Percentiles rank a stretch among this genome's conserved stretches.
These are phyloP conservation scores for Tulasnella sp. DNA, from an alignment of 768 basidiomycete genomes.

Conservation along the genomic window DNA sequence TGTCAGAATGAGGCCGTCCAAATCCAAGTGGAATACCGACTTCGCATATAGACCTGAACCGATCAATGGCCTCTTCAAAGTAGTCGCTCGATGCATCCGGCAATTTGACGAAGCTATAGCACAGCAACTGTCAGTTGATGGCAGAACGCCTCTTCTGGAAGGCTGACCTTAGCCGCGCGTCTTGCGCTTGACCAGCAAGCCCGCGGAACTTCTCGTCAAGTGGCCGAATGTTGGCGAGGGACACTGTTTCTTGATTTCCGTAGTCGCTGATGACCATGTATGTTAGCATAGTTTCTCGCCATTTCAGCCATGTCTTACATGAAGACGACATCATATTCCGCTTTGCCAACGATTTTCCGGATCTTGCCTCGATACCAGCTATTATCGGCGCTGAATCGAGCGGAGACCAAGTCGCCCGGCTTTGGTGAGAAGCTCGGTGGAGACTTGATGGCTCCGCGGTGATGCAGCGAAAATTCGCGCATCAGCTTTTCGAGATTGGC, in stretches of 20 bases:
- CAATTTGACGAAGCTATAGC: conserved; percentile 70
- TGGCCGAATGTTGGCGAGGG: conserved; percentile 64
- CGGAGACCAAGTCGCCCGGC: conserved; percentile 77
- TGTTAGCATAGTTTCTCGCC: too few relatives aligned
- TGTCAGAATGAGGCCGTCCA: not conserved
- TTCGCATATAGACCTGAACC: conserved; percentile 80
- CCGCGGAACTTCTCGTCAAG: conserved; percentile 84
- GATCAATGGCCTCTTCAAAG: conserved; percentile 67
- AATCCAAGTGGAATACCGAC: conserved; percentile 17
- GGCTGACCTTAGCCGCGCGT: conserved; percentile 71
- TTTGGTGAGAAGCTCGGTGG: conserved; percentile 65
- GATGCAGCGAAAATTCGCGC: conserved; percentile 83
- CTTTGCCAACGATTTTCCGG: conserved; percentile 75
- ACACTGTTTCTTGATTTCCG: conserved; percentile 83
- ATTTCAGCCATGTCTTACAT: conserved; percentile 31
- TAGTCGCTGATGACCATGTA: conserved; percentile 41
- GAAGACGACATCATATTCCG: conserved; percentile 89
- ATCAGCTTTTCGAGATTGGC: conserved; percentile 87
- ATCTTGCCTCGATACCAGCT: conserved; percentile 95
- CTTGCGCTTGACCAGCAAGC: conserved; percentile 71
- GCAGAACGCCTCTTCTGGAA: not conserved
- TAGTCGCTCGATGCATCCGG: conserved; percentile 78
- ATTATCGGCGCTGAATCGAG: conserved; percentile 43
- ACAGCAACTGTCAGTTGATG: not conserved
- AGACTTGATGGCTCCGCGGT: conserved; percentile 48